Conservation (phyloP, 768 basidiomycete genomes). For the Pholiota molesta region DNA sequence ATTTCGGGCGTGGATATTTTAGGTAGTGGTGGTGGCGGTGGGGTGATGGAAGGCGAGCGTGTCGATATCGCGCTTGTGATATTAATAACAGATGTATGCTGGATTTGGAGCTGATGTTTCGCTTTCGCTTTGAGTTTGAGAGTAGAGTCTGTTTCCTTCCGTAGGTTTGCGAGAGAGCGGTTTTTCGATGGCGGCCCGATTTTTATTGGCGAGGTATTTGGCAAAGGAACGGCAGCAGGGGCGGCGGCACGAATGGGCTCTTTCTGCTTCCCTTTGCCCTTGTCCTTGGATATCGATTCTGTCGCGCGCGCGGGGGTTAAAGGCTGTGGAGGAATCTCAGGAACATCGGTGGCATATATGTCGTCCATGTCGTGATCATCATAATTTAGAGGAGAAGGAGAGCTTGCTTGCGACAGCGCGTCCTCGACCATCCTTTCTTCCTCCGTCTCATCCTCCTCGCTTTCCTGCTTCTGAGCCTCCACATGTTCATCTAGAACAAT, state of each 20-base stretch:
- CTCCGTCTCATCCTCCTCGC: conserved; percentile 16
- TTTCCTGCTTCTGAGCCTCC: conserved; percentile 19
- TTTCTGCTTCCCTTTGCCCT: conserved; percentile 2
- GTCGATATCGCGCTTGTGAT: background rate
- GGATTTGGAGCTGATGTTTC: background rate
- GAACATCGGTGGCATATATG: background rate
- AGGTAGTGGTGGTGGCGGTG: background rate
- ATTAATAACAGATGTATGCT: background rate
- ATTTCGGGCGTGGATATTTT: background rate
- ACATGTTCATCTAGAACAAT: background rate
- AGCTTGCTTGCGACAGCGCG: conserved; percentile 18
- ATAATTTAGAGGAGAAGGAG: background rate
- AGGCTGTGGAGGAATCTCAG: conserved; percentile 3
- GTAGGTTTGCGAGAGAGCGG: background rate
- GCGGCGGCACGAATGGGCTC: background rate
- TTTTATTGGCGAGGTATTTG: conserved; percentile 3
- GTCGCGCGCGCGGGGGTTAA: background rate
- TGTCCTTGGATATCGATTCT: conserved; percentile 1
- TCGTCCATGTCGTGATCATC: conserved; percentile 3
- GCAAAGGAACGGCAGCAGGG: background rate
- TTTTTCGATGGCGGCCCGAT: conserved; percentile 4
- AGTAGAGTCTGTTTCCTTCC: background rate
- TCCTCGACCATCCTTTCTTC: conserved; percentile 22
- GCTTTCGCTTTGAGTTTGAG: background rate
- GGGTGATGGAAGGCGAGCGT: background rate